A percentile compares a stretch with the other conserved stretches of the same genome.
phyloP scores from a whole-genome alignment of 768 basidiomycete species.

The Holtermannia corniformis region DNA sequence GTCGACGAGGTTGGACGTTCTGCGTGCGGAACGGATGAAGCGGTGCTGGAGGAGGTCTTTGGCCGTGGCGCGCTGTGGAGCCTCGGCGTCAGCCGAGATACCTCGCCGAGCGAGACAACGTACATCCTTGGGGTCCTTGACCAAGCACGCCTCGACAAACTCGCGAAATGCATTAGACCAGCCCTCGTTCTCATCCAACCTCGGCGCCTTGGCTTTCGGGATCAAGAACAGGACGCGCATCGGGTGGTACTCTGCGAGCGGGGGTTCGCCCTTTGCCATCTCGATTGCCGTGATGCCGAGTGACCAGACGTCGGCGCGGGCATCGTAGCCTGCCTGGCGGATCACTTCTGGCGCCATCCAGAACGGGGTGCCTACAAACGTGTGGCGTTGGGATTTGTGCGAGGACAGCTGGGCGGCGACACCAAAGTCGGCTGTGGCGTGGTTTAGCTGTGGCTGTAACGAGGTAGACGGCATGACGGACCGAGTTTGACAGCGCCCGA shows the following conservation, averaged over 20 bases:
- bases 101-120: constrained; percentile 23
- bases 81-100: constrained; percentile 15
- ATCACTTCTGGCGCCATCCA: constrained; percentile 84
- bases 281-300: constrained; percentile 96
- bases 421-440: constrained; percentile 71
- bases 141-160: constrained; percentile 79
- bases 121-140: constrained; percentile 78
- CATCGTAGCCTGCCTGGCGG: constrained; percentile 89
- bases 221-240: constrained; percentile 98
- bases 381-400: constrained; percentile 76
- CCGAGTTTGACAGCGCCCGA: constrained; percentile 84
- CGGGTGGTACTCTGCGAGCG: constrained; percentile 91
- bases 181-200: constrained; percentile 59
- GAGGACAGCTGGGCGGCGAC: constrained; percentile 89
- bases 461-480: constrained; percentile 13
- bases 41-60: constrained; percentile 87
- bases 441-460: neutral
- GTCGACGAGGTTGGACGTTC: constrained; percentile 73
- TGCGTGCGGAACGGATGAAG: constrained; percentile 76
- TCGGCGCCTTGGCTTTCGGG: constrained; percentile 89
- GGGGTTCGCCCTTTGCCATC: constrained; percentile 95
- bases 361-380: constrained; percentile 63
- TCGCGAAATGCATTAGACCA: constrained; percentile 85
- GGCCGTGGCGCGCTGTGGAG: constrained; percentile 67
- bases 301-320: constrained; percentile 96